Conservation (phyloP, 257 asterid species). For the Osmanthus fragrans region DNA sequence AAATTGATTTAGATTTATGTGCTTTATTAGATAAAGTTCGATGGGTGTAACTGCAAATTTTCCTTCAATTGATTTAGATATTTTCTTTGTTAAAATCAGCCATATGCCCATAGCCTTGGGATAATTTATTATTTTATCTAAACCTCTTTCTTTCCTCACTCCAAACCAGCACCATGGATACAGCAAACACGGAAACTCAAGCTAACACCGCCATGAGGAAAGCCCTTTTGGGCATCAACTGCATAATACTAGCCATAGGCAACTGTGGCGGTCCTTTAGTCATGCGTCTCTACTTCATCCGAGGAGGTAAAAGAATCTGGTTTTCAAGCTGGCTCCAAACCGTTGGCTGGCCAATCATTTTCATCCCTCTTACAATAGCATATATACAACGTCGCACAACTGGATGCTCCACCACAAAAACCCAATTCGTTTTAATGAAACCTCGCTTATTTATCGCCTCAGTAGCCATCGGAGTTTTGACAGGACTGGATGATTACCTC, state of each 20-base stretch:
- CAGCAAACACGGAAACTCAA: no score
- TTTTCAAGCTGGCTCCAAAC: slow-evolving; percentile 21
- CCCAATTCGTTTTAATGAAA: slow-evolving; percentile 10
- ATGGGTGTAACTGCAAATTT: no score
- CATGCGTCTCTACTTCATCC: neutral
- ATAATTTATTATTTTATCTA: no score
- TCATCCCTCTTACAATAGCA: slow-evolving; percentile 14
- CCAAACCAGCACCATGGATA: no score
- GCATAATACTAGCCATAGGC: slow-evolving; percentile 15
- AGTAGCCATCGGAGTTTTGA: slow-evolving; percentile 26
- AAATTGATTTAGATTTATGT: no score
- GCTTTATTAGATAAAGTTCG: no score
- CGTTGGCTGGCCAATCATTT: slow-evolving; percentile 21
- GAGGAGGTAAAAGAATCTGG: slow-evolving; percentile 22
- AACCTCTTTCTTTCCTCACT: no score
- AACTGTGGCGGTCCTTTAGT: slow-evolving; percentile 25
- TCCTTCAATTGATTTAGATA: no score
- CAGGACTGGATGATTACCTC: slow-evolving; percentile 39
- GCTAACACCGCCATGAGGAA: no score
- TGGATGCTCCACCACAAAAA: neutral
- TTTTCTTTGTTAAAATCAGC: no score
- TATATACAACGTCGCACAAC: slow-evolving; percentile 30
- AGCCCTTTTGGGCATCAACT: neutral
- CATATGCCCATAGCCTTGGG: no score
- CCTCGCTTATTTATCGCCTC: slow-evolving; percentile 27